Evolutionary conservation across 768 basidiomycete species (phyloP), one percentile per base, ranked within the genome.

Genomic region (Leccinum sublutescens): DNA sequence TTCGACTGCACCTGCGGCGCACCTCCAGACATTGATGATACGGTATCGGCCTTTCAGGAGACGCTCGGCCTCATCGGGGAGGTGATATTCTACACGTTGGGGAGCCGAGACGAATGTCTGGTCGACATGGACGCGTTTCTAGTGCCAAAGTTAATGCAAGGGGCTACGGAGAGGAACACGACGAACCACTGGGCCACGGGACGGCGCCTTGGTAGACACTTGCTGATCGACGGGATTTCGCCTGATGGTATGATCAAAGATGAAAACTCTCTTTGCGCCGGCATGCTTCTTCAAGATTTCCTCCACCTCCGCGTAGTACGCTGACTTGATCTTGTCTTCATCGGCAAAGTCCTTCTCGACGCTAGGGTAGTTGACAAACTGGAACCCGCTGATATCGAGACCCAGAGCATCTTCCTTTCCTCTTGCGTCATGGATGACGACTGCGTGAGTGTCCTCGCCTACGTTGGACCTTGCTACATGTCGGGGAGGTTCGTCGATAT

Each of bases 11-110:
- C 19, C 21, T 9, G 21, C 40, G 40, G n/a, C 40, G 0, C n/a
- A 69, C 62, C 79, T 76, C 79, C 79, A 79, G 47, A 80, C 74
- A 62, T 80, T 80, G 66, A 80, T 78, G 64, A 80, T 78, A 52
- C 76, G 77, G 33, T 74, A 71, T 54, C 79, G 77, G 12, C 71
- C 67, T 59, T 76, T 70, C 55, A 48, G 14, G 5, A 48, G 23
- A 3, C 47, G 19, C 47, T 48, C 47, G 47, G 47, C 47, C 11
- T 48, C 47, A 23, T 48, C 47, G 5, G 47, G 47, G 3, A 48
- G 19, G 12, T 48, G 47, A 23, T 23, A 14, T 5, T 23, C 23
- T 12, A 48, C 47, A 5, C 47, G 47, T 11, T 48, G 47, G 19
- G 19, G 5, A 19, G 47, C 47, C 5, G 47, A 19, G 47, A 21